Evolutionary conservation across 306 rosid species (phyloP), one percentile per base, ranked within the genome.

Genomic region (Amphicarpaea edgeworthii): DNA sequence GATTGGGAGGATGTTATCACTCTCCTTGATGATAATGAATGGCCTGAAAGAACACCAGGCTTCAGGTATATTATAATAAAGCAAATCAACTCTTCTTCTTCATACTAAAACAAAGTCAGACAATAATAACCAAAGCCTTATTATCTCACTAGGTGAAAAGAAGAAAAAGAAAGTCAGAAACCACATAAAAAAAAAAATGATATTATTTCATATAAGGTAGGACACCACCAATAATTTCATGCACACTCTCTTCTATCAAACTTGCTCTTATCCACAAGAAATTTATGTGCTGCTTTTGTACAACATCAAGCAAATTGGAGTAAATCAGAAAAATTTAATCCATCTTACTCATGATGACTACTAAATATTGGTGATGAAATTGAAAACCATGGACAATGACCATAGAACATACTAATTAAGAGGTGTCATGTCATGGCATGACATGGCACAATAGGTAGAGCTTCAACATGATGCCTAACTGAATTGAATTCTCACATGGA

Each of bases 1-100:
- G 99, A 95, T 66, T 95, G 99, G 99, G 99, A 95, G 73, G 99
- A 95, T 81, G 99, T 92, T 55, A 64, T 90, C 81, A 88, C 89
- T 79, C 93, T 92, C 83, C 79, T 89, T 5, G 93, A 95, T 69
- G 85, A 80, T 32, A 85, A 84, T 8, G 85, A 92, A 66, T 95
- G 99, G 99, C 97, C 97, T 42, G 68, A 88, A 38, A 83, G 30
- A 59, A 83, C 93, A 83, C 86, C 90, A 15, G 86, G 88, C 77
- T 92, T 95, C 91, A 92, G 90, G 98, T 88, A 88, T 77, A 75
- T n/a, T n/a, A n/a, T n/a, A n/a, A n/a, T 66, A 70, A 45, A 75
- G 40, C 40, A 74, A 26, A 66, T 53, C 34, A 72, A 51, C 37
- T 17, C 19, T 34, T 65, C 19, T 34, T 65, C 30, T 71, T 55